Conservation (phyloP, 176 grass and related monocot genomes). For the Areca catechu region DNA sequence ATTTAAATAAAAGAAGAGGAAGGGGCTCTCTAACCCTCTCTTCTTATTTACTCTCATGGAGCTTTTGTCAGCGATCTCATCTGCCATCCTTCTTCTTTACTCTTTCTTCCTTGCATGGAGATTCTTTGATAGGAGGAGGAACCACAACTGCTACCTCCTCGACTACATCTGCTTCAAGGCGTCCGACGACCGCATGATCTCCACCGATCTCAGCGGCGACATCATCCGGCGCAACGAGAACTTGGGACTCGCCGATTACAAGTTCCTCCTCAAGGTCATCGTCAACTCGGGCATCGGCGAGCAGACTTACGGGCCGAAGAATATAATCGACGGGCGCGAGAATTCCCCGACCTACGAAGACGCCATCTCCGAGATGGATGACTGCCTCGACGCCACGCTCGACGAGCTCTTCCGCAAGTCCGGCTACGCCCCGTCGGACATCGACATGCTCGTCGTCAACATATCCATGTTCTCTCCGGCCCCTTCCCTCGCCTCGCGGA, state of each 20-base stretch:
- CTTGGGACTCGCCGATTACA: slow-evolving; percentile 54
- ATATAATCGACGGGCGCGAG: slow-evolving; percentile 61
- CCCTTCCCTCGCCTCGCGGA: slow-evolving; percentile 39
- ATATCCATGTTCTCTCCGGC: slow-evolving; percentile 53
- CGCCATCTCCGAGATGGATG: slow-evolving; percentile 70
- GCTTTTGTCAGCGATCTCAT: neutral
- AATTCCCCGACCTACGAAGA: slow-evolving; percentile 42
- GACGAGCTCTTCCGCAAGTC: slow-evolving; percentile 27
- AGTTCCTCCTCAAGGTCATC: slow-evolving; percentile 79
- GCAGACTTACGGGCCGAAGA: slow-evolving; percentile 63
- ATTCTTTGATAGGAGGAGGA: slow-evolving; percentile 3
- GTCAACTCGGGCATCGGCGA: slow-evolving; percentile 87
- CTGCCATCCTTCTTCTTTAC: slow-evolving; percentile 16
- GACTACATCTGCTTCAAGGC: slow-evolving; percentile 82
- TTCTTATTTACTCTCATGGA: no score
- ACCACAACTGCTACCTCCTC: slow-evolving; percentile 50
- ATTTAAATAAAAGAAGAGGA: no score
- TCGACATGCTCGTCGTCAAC: slow-evolving; percentile 64
- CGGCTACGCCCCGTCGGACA: slow-evolving; percentile 10
- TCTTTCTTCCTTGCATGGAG: slow-evolving; percentile 1
- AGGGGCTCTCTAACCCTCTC: no score
- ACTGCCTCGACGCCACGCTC: slow-evolving; percentile 41
- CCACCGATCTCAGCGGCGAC: slow-evolving; percentile 35
- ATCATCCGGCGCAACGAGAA: slow-evolving; percentile 67
- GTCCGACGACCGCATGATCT: slow-evolving; percentile 47